Evolutionary conservation across 2,329 filamentous ascomycete genomes (phyloP), one percentile per base, ranked within the genome.

Genomic region (Periconia digitata): DNA sequence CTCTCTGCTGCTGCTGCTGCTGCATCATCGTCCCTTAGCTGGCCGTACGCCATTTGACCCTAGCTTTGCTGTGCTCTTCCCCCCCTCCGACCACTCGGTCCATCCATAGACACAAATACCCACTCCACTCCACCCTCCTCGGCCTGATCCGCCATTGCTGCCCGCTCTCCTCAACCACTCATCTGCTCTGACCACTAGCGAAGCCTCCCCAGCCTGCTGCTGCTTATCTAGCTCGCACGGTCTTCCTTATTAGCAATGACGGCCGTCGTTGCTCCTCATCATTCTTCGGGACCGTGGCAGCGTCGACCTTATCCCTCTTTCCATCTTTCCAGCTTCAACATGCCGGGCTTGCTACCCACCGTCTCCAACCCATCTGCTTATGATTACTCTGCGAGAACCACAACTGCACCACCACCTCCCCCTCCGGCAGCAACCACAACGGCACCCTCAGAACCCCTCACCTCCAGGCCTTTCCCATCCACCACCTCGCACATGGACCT

Each of bases 181-280:
- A 40, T 52, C 54, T 55, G 47, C 46, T 50, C 43, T 23, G 44
- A 46, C 47, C 36, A 22, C 48, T 46, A 50, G 49, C 55, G 59
- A 55, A 62, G 47, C 43, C 46, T 53, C 42, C 39, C 24, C 43
- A 56, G 50, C 55, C 54, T 56, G 58, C 54, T 56, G 58, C 61
- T 49, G 49, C 46, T 46, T 55, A 43, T 42, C 51, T 49, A 43
- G 42, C 51, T 49, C 56, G 53, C 51, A 51, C 46, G 23, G 54
- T 3, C 27, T 32, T 15, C 27, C 27, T 4, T 52, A 53, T 59
- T 55, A 55, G 56, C 58, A 51, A 72, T 72, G 68, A 63, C 70
- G 40, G 61, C 67, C 43, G 67, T 70, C 50, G 60, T 72, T 63
- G 68, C 66, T 41, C 55, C 64, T 53, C 68, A 71, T 16, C 69